Evolutionary conservation across 305 asterid genomes (phyloP).

Genomic region (Petunia hybrid): DNA sequence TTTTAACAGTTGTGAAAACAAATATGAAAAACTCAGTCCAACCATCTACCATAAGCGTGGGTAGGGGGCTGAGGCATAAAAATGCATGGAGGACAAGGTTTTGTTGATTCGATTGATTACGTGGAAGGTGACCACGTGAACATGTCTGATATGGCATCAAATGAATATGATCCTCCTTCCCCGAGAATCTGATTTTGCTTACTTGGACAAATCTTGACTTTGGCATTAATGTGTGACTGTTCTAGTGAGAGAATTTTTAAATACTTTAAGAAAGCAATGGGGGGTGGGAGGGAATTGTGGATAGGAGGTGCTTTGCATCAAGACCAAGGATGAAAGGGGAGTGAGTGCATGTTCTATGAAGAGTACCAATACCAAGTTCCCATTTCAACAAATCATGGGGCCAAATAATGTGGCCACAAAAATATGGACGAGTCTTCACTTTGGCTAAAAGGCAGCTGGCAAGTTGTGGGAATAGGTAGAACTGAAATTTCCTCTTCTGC

Average conservation of each 20-base stretch:
- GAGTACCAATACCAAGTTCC: not conserved
- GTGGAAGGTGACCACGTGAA: conserved; percentile 3
- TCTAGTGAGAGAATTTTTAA: not conserved
- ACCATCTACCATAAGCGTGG: too few relatives aligned
- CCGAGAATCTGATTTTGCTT: not conserved
- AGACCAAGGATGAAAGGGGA: not conserved
- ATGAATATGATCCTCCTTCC: not conserved
- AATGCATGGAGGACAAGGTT: not conserved
- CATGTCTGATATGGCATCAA: conserved; percentile 3
- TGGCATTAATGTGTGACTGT: not conserved
- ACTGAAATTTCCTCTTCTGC: too few relatives aligned
- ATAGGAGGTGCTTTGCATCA: conserved; percentile 25
- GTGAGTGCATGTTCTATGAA: not conserved
- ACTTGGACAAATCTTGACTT: not conserved
- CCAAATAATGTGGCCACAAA: too few relatives aligned
- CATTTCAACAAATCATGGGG: too few relatives aligned
- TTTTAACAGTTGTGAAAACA: too few relatives aligned
- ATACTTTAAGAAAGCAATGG: not conserved
- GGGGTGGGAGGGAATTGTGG: not conserved
- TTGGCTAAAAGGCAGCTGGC: too few relatives aligned
- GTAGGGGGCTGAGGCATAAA: not conserved
- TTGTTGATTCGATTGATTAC: not conserved
- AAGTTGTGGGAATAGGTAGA: too few relatives aligned
- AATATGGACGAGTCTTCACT: too few relatives aligned
- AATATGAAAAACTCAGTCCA: too few relatives aligned